Conservation (phyloP, 2,329 filamentous ascomycete genomes). For the Alternaria angustiovoidea region DNA sequence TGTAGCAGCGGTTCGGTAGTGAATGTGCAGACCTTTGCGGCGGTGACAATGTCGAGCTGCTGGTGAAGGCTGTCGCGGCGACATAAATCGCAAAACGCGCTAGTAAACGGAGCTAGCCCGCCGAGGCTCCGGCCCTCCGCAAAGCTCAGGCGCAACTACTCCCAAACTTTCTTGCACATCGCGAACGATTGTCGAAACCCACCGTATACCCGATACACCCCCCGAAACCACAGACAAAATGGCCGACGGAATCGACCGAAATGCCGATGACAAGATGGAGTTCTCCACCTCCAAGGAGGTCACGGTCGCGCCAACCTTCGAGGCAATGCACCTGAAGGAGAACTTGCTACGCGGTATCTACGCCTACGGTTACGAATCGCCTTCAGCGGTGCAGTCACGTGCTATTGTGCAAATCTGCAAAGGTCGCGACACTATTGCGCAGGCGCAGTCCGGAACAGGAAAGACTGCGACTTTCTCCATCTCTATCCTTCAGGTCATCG, state of each 20-base stretch:
- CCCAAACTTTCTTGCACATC: conserved; percentile 36
- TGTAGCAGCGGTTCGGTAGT: conserved; percentile 18
- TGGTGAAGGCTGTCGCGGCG: conserved; percentile 22
- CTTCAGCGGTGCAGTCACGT: conserved; percentile 95
- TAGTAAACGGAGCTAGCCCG: conserved; percentile 20
- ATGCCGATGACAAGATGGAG: conserved; percentile 95
- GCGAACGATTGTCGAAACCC: conserved; percentile 13
- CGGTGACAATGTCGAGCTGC: conserved; percentile 21
- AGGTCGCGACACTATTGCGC: conserved; percentile 96
- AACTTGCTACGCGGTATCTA: conserved; percentile 97
- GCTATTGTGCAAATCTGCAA: conserved; percentile 99
- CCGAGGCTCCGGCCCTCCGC: conserved; percentile 27
- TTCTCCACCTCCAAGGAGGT: conserved; percentile 99
- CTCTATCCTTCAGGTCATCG: conserved; percentile 94
- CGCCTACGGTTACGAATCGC: conserved; percentile 97
- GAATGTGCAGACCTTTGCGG: conserved; percentile 34
- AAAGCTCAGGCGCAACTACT: conserved; percentile 20
- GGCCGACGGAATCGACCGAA: conserved; percentile 93
- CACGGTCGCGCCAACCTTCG: conserved; percentile 81
- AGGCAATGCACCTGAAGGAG: conserved; percentile 90
- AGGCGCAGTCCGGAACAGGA: conserved; percentile 95
- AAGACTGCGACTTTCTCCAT: conserved; percentile 98
- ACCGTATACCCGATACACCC: not conserved
- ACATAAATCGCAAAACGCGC: conserved; percentile 28
- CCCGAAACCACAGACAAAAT: conserved; percentile 62